A percentile compares a stretch with the other conserved stretches of the same genome.
phyloP scores from a whole-genome alignment of 176 grass and related monocot genomes.

The Paspalum notatum region DNA sequence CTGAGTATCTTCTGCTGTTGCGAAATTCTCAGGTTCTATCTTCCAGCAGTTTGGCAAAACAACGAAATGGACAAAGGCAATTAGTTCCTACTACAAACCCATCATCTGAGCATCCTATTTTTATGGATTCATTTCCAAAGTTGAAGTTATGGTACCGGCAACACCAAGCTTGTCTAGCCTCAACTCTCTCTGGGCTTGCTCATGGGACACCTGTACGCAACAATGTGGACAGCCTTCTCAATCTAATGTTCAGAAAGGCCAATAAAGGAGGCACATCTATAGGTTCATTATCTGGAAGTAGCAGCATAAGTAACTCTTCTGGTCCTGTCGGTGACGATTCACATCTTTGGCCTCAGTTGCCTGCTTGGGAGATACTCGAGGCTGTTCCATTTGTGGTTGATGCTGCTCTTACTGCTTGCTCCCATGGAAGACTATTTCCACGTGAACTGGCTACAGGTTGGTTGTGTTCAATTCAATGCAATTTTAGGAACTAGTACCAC shows the following conservation, averaged over 20 bases:
- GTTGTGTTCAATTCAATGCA: constrained; percentile 37
- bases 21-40: constrained; percentile 69
- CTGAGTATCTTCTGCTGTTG: constrained; percentile 89
- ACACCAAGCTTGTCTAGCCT: constrained; percentile 98
- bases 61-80: constrained; percentile 44
- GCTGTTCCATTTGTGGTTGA: constrained; percentile 98
- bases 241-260: constrained; percentile 88
- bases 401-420: constrained; percentile 94
- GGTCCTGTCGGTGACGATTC: constrained; percentile 63
- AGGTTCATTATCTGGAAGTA: constrained; percentile 74
- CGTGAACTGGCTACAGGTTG: constrained; percentile 94
- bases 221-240: constrained; percentile 86
- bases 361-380: constrained; percentile 98
- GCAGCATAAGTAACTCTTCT: constrained; percentile 84
- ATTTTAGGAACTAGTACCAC: constrained; percentile 12
- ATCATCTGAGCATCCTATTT: constrained; percentile 67
- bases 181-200: constrained; percentile 90
- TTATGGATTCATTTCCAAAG: constrained; percentile 96
- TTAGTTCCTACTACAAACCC: constrained; percentile 36
- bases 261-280: constrained; percentile 69
- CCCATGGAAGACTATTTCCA: constrained; percentile 88
- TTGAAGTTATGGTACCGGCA: constrained; percentile 91
- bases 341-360: constrained; percentile 80
- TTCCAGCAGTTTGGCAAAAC: constrained; percentile 39
- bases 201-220: constrained; percentile 85